These are phyloP conservation scores for Thalassiosira delicatula DNA, from an alignment of 352 stramenopile genomes.

Conservation along the genomic window DNA sequence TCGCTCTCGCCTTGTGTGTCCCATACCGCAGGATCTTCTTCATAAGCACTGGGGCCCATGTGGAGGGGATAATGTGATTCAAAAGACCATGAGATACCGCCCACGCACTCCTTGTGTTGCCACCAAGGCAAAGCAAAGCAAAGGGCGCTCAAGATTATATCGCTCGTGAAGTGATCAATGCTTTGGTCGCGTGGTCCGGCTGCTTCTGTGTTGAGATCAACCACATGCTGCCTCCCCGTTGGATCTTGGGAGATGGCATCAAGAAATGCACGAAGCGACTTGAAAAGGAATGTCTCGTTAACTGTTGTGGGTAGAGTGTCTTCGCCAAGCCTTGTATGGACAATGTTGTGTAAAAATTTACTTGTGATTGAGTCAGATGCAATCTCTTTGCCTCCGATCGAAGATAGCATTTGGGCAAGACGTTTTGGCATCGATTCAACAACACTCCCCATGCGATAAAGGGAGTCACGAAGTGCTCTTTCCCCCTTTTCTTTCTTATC, in stretches of 20 bases:
- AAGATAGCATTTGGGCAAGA: slow-evolving; percentile 5
- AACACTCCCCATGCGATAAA: background rate
- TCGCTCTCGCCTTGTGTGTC: background rate
- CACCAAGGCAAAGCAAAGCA: slow-evolving; percentile 8
- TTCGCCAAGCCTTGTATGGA: slow-evolving; percentile 5
- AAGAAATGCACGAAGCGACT: slow-evolving; percentile 4
- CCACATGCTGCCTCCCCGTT: slow-evolving; percentile 1
- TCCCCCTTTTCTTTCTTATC: no score
- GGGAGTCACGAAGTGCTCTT: no score
- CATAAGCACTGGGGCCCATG: no score
- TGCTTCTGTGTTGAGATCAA: slow-evolving; percentile 6
- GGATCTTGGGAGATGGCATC: background rate
- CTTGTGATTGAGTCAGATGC: background rate
- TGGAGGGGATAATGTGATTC: no score
- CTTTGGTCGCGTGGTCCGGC: background rate
- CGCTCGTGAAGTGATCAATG: background rate
- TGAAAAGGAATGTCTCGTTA: slow-evolving; percentile 12
- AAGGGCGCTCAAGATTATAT: slow-evolving; percentile 11
- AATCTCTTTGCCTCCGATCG: background rate
- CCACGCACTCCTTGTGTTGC: slow-evolving; percentile 6
- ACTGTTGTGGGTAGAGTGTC: background rate
- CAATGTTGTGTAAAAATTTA: background rate
- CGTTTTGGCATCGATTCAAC: background rate
- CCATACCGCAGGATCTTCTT: no score
- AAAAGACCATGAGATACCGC: slow-evolving; percentile 3